Conservation (phyloP, 176 grass and related monocot genomes). For the Bolboschoenus planiculmis region DNA sequence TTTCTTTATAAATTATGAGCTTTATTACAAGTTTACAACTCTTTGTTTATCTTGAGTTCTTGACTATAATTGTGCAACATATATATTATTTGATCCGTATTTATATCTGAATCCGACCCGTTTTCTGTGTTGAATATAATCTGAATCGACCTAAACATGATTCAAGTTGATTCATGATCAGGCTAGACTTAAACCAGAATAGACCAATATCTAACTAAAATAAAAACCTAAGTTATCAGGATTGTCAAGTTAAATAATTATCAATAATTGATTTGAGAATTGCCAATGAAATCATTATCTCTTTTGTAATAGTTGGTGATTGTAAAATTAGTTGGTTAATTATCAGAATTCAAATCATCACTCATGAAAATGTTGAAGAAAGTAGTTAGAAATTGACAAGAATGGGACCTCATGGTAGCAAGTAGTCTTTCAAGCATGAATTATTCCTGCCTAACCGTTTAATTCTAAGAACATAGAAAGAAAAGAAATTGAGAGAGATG, state of each 20-base stretch:
- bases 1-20: too few relatives aligned
- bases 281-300: not conserved
- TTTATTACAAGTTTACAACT: too few relatives aligned
- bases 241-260: not conserved
- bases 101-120: not conserved
- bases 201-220: not conserved
- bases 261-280: not conserved
- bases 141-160: not conserved
- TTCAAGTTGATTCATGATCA: not conserved
- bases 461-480: not conserved
- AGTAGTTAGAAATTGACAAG: not conserved
- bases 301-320: not conserved
- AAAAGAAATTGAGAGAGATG: not conserved
- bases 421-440: not conserved
- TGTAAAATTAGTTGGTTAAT: not conserved
- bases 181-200: not conserved
- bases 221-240: not conserved
- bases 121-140: not conserved
- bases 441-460: slow-evolving; percentile 7
- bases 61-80: too few relatives aligned
- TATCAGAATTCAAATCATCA: not conserved
- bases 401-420: not conserved
- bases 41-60: too few relatives aligned
- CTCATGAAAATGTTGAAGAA: not conserved
- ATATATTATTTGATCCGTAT: too few relatives aligned